phyloP scores from a whole-genome alignment of 495 filamentous ascomycete species.

The Tuber calosporum region DNA sequence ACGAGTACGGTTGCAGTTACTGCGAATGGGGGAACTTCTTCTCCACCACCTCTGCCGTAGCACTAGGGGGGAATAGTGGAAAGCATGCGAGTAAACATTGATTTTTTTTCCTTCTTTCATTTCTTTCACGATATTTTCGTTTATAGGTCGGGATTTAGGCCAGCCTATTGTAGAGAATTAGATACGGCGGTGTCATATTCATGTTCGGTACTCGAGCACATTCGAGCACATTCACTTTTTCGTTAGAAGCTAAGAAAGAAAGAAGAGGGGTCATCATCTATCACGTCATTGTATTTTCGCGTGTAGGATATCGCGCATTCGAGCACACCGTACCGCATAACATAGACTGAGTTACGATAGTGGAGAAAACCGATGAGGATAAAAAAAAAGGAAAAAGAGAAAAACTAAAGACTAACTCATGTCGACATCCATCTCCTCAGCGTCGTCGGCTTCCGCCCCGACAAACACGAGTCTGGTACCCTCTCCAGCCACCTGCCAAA shows the following conservation, averaged over 20 bases:
- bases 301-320: background rate
- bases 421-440: conserved; percentile 53
- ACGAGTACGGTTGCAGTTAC: background rate
- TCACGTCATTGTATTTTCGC: background rate
- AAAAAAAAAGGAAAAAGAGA: background rate
- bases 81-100: background rate
- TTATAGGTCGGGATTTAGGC: background rate
- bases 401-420: conserved; percentile 15
- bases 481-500: conserved; percentile 90
- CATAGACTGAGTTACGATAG: background rate
- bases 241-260: background rate
- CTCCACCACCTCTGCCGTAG: too few species aligned
- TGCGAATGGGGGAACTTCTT: background rate
- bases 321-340: background rate
- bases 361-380: too few species aligned
- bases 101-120: background rate
- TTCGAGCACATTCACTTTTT: background rate
- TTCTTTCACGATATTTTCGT: background rate
- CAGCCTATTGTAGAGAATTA: background rate
- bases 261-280: background rate
- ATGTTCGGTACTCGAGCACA: too few species aligned
- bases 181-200: background rate
- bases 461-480: conserved; percentile 81
- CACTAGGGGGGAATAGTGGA: background rate
- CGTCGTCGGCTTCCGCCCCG: conserved; percentile 40